Base-by-base conservation (phyloP, 495 filamentous ascomycete genomes). In the Xylaria sp. region DNA sequence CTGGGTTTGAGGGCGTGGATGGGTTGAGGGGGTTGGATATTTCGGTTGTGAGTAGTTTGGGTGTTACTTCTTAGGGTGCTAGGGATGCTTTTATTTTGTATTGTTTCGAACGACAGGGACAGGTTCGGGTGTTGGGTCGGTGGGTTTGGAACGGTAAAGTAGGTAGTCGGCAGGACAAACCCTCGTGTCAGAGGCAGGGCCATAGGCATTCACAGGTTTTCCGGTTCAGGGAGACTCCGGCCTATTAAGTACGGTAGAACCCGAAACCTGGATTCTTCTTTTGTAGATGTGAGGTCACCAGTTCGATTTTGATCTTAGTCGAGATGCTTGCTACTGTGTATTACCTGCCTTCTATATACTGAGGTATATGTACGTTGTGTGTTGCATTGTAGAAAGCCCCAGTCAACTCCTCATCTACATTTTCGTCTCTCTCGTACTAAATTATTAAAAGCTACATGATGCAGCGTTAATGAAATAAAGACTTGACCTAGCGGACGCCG, bases 1-100 rank as follows among this genome's bases (percentile, higher is more conserved):
- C 59, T 12, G 11, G 53, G 61, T 3, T 75, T 33, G 5, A 21
- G 44, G n/a, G 29, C 1, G 11, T 73, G 1, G 62, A 70, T 55
- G 69, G 69, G 3, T 12, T 73, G 14, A 71, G 67, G 73, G 73
- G 67, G 1, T 40, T 73, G 66, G 73, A 73, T 43, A 19, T 77
- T 62, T 65, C 48, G 7, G 37, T 70, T 59, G 73, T 77, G 12
- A 17, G 26, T 17, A 17, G 24, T 55, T 24, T 17, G 52, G 5
- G 31, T 17, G 4, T 5, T 31, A 15, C 26, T 55, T 21, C 11
- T 11, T 17, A 31, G 11, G 52, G 52, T 2, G 52, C 1, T 1
- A 21, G 52, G 52, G 21, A 52, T 8, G 7, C 21, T 19, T 12
- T 52, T 26, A 24, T 9, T 52, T 24, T 24, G 19, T 2, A 26